Base-by-base conservation (phyloP, 257 asterid genomes). In the Salvia rosmarinus region DNA sequence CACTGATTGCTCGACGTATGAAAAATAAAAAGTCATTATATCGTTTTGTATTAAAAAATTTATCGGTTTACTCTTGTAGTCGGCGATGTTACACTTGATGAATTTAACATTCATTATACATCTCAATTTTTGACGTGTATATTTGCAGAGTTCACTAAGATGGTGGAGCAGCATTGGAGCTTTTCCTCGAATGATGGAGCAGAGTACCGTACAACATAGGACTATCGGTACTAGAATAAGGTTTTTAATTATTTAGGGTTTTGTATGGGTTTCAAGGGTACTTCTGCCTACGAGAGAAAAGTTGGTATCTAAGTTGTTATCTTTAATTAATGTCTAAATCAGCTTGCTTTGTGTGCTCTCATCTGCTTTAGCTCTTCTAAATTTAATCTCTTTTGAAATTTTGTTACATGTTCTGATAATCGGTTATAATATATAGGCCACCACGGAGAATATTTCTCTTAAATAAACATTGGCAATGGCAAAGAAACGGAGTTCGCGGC, bases 1-100 rank as follows among this genome's bases (percentile, higher is more conserved):
- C 79, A 74, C 78, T 20, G 85, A 86, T 54, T 89, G 96, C 80
- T 37, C 83, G 75, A 68, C 46, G 88, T 84, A 56, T 5, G 9
- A 4, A 3, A 46, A 46, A 2, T 43, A 0, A 28, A 28, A n/a
- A n/a, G n/a, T n/a, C n/a, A 28, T 28, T 32, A 2, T 2, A 32
- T 32, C 2, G 6, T 3, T 4, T 12, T 44, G 16, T 7, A 3
- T 14, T 46, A 72, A 25, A 3, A 4, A 19, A 0, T 6, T 10
- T 11, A 32, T 32, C 4, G 7, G 2, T 25, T 17, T 1, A 20
- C 14, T 40, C 20, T 40, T 4, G 3, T 28, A n/a, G n/a, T 25
- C 30, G 7, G 6, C 12, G 35, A 55, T 20, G 58, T 32, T 49
- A 30, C 50, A 4, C 9, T 5, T 10, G 14, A 19, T 40, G 16